Percentiles rank a stretch among this genome's conserved stretches.
Evolutionary conservation across 495 filamentous ascomycete genomes (phyloP).

Genomic region (Hypomontagnella monticulosa): DNA sequence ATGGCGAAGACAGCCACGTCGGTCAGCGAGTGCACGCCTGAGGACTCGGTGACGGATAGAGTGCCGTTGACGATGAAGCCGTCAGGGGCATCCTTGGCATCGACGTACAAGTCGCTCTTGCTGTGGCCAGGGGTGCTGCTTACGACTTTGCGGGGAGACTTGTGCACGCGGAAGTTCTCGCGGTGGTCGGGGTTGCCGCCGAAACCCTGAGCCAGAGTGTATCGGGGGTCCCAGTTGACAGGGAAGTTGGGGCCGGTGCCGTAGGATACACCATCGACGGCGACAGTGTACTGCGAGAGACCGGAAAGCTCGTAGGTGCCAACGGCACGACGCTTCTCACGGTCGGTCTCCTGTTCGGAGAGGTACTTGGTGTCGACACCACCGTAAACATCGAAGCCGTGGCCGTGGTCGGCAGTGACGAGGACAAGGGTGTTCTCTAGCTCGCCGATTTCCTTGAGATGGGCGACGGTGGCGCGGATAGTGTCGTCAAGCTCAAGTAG

Average conservation of each 20-base stretch:
- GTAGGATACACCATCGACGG: slow-evolving; percentile 58
- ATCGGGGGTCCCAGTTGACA: slow-evolving; percentile 78
- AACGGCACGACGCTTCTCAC: slow-evolving; percentile 72
- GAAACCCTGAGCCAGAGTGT: slow-evolving; percentile 72
- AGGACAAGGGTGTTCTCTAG: slow-evolving; percentile 74
- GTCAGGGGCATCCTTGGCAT: slow-evolving; percentile 67
- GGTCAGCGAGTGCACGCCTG: slow-evolving; percentile 77
- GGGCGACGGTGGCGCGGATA: slow-evolving; percentile 69
- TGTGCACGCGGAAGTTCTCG: slow-evolving; percentile 72
- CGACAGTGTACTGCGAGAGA: slow-evolving; percentile 71
- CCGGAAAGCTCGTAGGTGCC: slow-evolving; percentile 73
- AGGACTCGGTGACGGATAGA: slow-evolving; percentile 60
- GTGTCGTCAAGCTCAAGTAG: slow-evolving; percentile 81
- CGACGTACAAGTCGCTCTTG: slow-evolving; percentile 63
- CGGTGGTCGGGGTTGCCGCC: slow-evolving; percentile 72
- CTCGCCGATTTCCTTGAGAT: slow-evolving; percentile 64
- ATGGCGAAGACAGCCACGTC: slow-evolving; percentile 78
- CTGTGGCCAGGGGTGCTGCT: slow-evolving; percentile 47
- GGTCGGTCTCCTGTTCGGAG: slow-evolving; percentile 64
- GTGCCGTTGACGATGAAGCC: slow-evolving; percentile 77
- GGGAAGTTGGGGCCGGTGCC: slow-evolving; percentile 74
- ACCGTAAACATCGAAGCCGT: slow-evolving; percentile 73
- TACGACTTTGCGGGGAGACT: slow-evolving; percentile 66
- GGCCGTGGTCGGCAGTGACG: slow-evolving; percentile 80
- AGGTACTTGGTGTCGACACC: slow-evolving; percentile 67